phyloP scores from a whole-genome alignment of 1,284 basidiomycete genomes.

The Irpex sp. region DNA sequence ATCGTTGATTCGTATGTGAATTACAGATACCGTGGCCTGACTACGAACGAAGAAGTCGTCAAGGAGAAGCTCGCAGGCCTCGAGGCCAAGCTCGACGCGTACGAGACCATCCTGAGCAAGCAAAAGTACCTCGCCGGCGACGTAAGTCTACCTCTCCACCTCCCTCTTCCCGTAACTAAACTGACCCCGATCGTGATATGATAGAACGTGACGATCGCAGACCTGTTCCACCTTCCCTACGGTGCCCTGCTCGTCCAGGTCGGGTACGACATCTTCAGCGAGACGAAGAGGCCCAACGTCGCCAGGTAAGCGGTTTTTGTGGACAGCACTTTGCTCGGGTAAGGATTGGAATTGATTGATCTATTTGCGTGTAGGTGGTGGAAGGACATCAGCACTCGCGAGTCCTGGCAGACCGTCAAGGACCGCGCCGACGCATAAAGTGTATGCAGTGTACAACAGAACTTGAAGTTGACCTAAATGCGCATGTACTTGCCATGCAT shows the following conservation, averaged over 20 bases:
- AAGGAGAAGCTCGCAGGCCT: conserved; percentile 20
- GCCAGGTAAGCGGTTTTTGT: not conserved
- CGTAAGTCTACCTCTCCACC: conserved; percentile 21
- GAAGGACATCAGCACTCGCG: conserved; percentile 28
- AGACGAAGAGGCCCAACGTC: conserved; percentile 25
- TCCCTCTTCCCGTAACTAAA: no score
- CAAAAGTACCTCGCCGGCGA: conserved; percentile 43
- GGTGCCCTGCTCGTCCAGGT: conserved; percentile 24
- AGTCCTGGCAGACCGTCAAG: conserved; percentile 32
- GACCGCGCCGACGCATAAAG: conserved; percentile 12
- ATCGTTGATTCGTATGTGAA: not conserved
- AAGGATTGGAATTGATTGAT: not conserved
- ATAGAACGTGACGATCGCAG: conserved; percentile 41
- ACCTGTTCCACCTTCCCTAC: conserved; percentile 49
- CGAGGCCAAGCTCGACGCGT: conserved; percentile 34
- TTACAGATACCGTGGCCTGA: not conserved
- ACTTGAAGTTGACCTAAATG: no score
- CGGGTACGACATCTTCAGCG: conserved; percentile 18
- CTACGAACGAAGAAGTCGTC: conserved; percentile 8
- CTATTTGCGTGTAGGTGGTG: conserved; percentile 25
- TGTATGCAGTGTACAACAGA: not conserved
- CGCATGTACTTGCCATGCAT: no score
- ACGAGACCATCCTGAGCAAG: conserved; percentile 41
- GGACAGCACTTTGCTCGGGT: no score
- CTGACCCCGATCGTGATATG: no score